These are phyloP conservation scores for Aureobasidium subglaciale DNA, from an alignment of 2,329 filamentous ascomycete species.

Conservation along the genomic window DNA sequence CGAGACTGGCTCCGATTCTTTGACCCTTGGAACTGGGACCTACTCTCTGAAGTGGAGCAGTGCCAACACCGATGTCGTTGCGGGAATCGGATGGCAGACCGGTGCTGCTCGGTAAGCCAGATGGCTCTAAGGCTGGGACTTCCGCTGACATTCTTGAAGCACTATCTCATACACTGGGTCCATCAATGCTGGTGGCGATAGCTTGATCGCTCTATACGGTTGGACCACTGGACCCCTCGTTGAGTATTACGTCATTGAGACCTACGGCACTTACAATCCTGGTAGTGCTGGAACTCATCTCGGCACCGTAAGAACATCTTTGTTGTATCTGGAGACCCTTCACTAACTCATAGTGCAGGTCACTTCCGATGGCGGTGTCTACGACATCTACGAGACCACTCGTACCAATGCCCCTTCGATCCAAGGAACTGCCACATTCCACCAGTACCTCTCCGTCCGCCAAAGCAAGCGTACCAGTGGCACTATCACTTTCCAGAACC, in stretches of 20 bases:
- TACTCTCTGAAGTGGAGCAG: slow-evolving; percentile 15
- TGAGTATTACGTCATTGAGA: slow-evolving; percentile 54
- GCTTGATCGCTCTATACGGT: slow-evolving; percentile 52
- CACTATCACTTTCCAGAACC: slow-evolving; percentile 43
- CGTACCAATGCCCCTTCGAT: slow-evolving; percentile 43
- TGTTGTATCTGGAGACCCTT: fast-evolving
- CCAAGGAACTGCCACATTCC: slow-evolving; percentile 48
- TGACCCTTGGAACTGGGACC: slow-evolving; percentile 14
- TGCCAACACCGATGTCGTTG: slow-evolving; percentile 34
- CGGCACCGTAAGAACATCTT: slow-evolving; percentile 32
- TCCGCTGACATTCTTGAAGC: slow-evolving; percentile 25
- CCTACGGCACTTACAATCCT: slow-evolving; percentile 45
- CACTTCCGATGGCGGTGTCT: slow-evolving; percentile 45
- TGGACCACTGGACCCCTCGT: slow-evolving; percentile 50
- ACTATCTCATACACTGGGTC: slow-evolving; percentile 44
- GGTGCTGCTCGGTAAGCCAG: slow-evolving; percentile 41
- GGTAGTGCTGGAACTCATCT: slow-evolving; percentile 33
- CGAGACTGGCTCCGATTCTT: slow-evolving; percentile 13
- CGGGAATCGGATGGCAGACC: slow-evolving; percentile 53
- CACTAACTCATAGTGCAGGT: slow-evolving; percentile 22
- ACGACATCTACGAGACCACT: slow-evolving; percentile 45
- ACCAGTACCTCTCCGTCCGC: slow-evolving; percentile 50
- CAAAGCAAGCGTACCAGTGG: slow-evolving; percentile 44
- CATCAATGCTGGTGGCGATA: slow-evolving; percentile 43
- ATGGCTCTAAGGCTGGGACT: too few species aligned